These are phyloP conservation scores for Piromyces finnis DNA, from an alignment of 192 early-diverging fungal species.

Conservation along the genomic window DNA sequence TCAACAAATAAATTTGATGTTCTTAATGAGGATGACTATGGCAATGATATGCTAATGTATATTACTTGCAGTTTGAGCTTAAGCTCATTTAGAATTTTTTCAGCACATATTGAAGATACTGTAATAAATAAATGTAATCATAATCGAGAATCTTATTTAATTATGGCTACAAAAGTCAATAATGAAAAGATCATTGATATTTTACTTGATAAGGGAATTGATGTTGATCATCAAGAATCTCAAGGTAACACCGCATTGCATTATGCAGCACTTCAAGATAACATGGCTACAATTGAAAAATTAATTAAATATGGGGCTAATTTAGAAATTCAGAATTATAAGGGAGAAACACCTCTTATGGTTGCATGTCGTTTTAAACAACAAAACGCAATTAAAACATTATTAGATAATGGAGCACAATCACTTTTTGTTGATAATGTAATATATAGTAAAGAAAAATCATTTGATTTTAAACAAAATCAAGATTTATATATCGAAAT, in stretches of 20 bases:
- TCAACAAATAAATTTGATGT: neutral
- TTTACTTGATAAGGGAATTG: neutral
- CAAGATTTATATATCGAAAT: neutral
- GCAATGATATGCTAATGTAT: neutral
- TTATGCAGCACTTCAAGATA: neutral
- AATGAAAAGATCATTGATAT: neutral
- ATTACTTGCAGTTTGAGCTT: neutral
- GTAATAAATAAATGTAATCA: neutral
- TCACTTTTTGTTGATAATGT: neutral
- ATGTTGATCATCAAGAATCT: neutral
- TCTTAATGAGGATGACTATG: neutral
- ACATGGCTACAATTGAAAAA: neutral
- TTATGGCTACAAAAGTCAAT: neutral
- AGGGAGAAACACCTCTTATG: neutral
- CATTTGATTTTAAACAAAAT: neutral
- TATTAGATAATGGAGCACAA: neutral
- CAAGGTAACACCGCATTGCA: neutral
- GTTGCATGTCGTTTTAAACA: neutral
- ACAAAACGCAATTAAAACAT: neutral
- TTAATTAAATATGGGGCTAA: neutral
- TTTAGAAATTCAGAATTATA: neutral
- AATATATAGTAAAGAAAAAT: neutral
- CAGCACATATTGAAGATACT: neutral
- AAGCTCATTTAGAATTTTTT: neutral
- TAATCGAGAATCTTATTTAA: neutral